Base-by-base conservation (phyloP, 2,329 filamentous ascomycete genomes). In the Fusarium buxicola region DNA sequence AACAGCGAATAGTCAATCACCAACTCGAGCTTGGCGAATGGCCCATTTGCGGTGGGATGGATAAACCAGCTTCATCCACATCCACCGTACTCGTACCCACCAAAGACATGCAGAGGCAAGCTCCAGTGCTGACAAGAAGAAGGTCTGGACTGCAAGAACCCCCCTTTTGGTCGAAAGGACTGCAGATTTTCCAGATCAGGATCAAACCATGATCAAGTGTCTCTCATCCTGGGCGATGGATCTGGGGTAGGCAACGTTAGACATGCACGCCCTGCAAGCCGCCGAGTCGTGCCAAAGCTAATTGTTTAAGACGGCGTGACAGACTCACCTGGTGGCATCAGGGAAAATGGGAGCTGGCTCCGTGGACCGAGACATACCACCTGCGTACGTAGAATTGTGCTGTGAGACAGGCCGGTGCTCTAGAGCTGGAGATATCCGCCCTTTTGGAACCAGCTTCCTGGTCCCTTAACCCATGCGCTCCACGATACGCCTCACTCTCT, bases 211-310 rank as follows among this genome's bases (percentile, higher is more conserved):
- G 32, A 36, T 34, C 13, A 32, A 21, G 39, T n/a, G 31, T 27
- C 51, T 31, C 55, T 55, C 40, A 41, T 53, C 39, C 39, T 38
- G 55, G 63, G 35, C 34, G 38, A 27, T 39, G 35, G 47, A 57
- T 66, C 62, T 63, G 62, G 62, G 62, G 62, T 63, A 65, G 46
- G 24, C 46, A 39, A 27, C 30, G 48, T 65, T 53, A 41, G 43
- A 46, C 49, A 63, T 25, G 38, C 46, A 45, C 41, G 40, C 46
- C 46, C 41, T 63, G 58, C 54, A 56, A 63, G 58, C 53, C 57
- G 45, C 49, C 40, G 35, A n/a, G 41, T 40, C 50, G 44, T 53
- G 30, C 47, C 31, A 25, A 60, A 62, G 57, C 34, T 63, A 52
- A 38, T 43, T 13, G 8, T 56, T 18, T 13, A 65, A 41, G 50